These are phyloP conservation scores for Rhynchosporium agropyri DNA, from an alignment of 2,329 filamentous ascomycete species.

Conservation along the genomic window DNA sequence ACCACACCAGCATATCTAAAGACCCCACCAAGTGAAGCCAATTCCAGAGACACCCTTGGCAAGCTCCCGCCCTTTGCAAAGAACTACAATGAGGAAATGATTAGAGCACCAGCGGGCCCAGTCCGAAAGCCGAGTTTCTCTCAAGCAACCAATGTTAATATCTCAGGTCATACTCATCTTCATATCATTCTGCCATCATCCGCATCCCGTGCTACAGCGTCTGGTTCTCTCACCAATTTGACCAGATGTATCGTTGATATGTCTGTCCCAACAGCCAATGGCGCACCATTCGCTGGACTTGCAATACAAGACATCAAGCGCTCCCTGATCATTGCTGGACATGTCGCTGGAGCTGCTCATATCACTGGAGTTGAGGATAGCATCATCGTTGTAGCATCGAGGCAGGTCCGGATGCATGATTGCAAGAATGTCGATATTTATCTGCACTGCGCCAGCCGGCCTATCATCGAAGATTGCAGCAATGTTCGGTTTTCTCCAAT, in stretches of 20 bases:
- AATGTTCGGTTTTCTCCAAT: slow-evolving; percentile 78
- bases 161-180: slow-evolving; percentile 66
- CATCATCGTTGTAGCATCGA: slow-evolving; percentile 75
- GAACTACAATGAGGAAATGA: slow-evolving; percentile 62
- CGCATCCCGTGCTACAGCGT: slow-evolving; percentile 70
- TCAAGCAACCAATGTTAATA: slow-evolving; percentile 60
- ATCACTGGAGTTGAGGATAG: slow-evolving; percentile 74
- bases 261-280: slow-evolving; percentile 64
- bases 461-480: slow-evolving; percentile 90
- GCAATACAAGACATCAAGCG: slow-evolving; percentile 69
- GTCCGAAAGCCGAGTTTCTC: slow-evolving; percentile 67
- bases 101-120: slow-evolving; percentile 40
- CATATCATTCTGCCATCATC: slow-evolving; percentile 78
- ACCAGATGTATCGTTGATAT: slow-evolving; percentile 77
- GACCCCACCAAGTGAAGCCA: slow-evolving; percentile 34
- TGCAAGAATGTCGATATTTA: slow-evolving; percentile 82
- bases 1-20: slow-evolving; percentile 41
- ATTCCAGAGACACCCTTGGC: slow-evolving; percentile 45
- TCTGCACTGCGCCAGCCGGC: slow-evolving; percentile 76
- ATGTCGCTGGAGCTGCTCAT: slow-evolving; percentile 79
- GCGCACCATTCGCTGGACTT: slow-evolving; percentile 69
- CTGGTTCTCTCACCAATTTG: slow-evolving; percentile 72
- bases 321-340: slow-evolving; percentile 76
- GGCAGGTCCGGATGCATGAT: slow-evolving; percentile 93
- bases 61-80: slow-evolving; percentile 47